Percentiles rank a stretch among this genome's conserved stretches.
Evolutionary conservation across 176 grass and related monocot species (phyloP).

Genomic region (Cenchrus fungigraminus): DNA sequence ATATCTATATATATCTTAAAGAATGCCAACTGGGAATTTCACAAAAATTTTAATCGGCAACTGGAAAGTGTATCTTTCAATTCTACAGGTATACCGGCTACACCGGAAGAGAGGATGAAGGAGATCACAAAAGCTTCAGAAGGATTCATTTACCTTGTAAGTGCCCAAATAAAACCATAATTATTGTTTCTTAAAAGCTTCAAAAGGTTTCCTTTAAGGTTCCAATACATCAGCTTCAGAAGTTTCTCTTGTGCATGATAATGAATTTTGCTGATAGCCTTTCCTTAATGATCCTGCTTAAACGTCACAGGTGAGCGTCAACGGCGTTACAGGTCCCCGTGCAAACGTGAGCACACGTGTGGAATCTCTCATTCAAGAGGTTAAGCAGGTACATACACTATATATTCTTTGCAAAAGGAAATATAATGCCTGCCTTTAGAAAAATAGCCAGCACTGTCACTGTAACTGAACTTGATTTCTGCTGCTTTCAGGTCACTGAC

Average conservation of each 20-base stretch:
- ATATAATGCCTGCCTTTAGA: not conserved
- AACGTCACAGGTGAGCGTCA: constrained; percentile 52
- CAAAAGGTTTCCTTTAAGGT: too few species aligned
- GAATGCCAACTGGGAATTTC: too few species aligned
- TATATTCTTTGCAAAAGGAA: not conserved
- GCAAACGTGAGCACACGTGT: constrained; percentile 59
- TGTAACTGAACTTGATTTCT: not conserved
- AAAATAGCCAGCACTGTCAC: not conserved
- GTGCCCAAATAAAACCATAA: not conserved
- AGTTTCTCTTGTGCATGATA: too few species aligned
- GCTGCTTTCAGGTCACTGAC: constrained; percentile 47
- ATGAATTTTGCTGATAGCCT: too few species aligned
- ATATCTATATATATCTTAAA: not conserved
- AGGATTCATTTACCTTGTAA: too few species aligned
- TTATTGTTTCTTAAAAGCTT: not conserved
- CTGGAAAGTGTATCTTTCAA: constrained; percentile 28
- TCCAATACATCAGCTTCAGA: too few species aligned
- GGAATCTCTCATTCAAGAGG: constrained; percentile 65
- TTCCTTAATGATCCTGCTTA: not conserved
- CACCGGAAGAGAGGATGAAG: constrained; percentile 73
- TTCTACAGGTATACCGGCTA: constrained; percentile 1
- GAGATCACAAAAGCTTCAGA: constrained; percentile 44
- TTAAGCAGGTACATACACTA: constrained; percentile 51
- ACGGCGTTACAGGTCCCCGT: constrained; percentile 76
- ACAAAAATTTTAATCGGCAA: too few species aligned